Base-by-base conservation (phyloP, 2,329 filamentous ascomycete genomes). In the Arthrobotrys iridis region DNA sequence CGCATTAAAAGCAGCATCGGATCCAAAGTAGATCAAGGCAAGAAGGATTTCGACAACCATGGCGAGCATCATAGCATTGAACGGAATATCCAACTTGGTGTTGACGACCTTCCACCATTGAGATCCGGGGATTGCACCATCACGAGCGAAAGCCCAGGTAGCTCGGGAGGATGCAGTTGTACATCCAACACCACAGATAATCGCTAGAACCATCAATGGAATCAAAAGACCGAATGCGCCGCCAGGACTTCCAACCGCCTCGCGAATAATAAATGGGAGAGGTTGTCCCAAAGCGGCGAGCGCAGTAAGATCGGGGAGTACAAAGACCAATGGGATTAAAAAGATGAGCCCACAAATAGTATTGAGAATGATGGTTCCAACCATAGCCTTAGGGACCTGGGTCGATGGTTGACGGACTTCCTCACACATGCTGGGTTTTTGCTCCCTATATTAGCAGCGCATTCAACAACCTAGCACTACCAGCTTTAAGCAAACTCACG, bases 351-450 rank as follows among this genome's bases (percentile, higher is more conserved):
- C 90, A 76, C 86, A 87, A 77, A 90, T 79, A 57, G 86, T 87
- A 84, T 92, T 91, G 82, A 91, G 85, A 78, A 88, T 77, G 78
- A 91, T 85, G 77, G 89, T 90, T 60, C 84, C 84, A 48, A 91
- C 88, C 88, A 92, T 90, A 78, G 90, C 90, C 81, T 89, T 90
- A 78, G 90, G 89, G 5, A 91, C 89, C 81, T 91, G 90, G 1
- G 85, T 87, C 0, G 88, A 84, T 3, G 90, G 90, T 52, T 88
- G 83, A 80, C 86, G 84, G 10, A 91, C 89, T 81, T 92, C 90
- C 82, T 92, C 90, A 79, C 89, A 91, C 90, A 91, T 92, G 77
- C 87, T 90, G 48, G 15, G 30, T n/a, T 41, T 28, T n/a, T n/a
- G n/a, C n/a, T n/a, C n/a, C n/a, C n/a, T 35, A 22, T 4, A n/a